phyloP scores from a whole-genome alignment of 345 rosid species.

The Pistacia integerrima region DNA sequence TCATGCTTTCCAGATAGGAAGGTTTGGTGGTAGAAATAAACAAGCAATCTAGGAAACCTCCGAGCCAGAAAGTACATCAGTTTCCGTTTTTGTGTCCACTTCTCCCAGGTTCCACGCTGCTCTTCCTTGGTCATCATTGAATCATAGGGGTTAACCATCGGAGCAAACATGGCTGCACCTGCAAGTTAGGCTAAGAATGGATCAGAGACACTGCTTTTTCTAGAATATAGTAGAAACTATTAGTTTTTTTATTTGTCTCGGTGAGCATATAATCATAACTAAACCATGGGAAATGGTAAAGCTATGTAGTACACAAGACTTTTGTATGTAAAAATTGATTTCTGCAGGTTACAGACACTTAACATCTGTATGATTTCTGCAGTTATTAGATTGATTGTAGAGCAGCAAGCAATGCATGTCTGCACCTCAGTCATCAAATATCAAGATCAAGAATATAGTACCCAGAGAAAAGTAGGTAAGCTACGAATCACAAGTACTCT shows the following conservation, averaged over 20 bases:
- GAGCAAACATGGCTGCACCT: slow-evolving; percentile 73
- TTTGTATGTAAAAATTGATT: not conserved
- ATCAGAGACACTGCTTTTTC: slow-evolving; percentile 1
- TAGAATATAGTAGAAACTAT: not conserved
- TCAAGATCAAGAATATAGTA: not conserved
- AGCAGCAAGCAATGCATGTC: not conserved
- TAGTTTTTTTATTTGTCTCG: not conserved
- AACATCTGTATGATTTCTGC: not conserved
- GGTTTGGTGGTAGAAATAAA: slow-evolving; percentile 47
- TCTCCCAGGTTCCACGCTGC: slow-evolving; percentile 53
- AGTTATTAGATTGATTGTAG: not conserved
- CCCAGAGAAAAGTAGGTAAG: not conserved
- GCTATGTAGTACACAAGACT: not conserved
- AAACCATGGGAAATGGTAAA: not conserved
- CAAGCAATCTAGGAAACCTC: slow-evolving; percentile 53
- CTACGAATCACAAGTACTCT: not conserved
- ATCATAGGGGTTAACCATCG: slow-evolving; percentile 73
- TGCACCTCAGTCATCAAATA: not conserved
- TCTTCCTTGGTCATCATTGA: slow-evolving; percentile 56
- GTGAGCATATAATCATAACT: not conserved
- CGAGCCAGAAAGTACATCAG: slow-evolving; percentile 65
- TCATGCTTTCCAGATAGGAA: slow-evolving; percentile 71
- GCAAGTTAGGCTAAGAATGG: slow-evolving; percentile 25
- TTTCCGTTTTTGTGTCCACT: slow-evolving; percentile 58
- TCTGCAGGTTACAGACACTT: not conserved